Evolutionary conservation across 2,329 filamentous ascomycete species (phyloP).

Genomic region (Colletotrichum sublineola): DNA sequence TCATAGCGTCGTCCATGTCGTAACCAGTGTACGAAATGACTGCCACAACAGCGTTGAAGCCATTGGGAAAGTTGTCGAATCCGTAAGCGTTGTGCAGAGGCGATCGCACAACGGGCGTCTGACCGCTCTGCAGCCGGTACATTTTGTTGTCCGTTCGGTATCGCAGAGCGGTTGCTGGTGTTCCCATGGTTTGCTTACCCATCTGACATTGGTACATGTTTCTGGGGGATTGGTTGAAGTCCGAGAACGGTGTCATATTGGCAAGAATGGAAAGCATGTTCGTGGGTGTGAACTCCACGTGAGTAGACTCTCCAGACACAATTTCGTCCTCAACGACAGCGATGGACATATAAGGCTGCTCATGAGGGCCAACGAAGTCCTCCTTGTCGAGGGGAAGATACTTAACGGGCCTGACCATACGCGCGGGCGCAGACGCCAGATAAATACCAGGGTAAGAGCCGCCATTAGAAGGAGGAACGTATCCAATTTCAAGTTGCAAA

Average conservation of each 20-base stretch:
- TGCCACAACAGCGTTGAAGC: conserved; percentile 93
- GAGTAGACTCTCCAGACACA: conserved; percentile 87
- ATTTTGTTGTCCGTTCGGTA: conserved; percentile 98
- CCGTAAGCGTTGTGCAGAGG: conserved; percentile 97
- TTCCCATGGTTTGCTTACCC: conserved; percentile 99
- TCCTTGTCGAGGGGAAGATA: conserved; percentile 88
- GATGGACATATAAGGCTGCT: conserved; percentile 99
- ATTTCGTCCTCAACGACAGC: conserved; percentile 91
- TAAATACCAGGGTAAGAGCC: conserved; percentile 98
- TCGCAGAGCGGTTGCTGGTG: conserved; percentile 84
- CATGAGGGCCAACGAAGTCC: conserved; percentile 91
- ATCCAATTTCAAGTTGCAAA: conserved; percentile 88
- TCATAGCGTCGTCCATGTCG: conserved; percentile 99
- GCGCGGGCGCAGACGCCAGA: conserved; percentile 86
- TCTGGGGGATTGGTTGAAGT: conserved; percentile 97
- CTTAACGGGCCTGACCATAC: conserved; percentile 93
- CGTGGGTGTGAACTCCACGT: conserved; percentile 94
- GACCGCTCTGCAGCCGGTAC: conserved; percentile 93
- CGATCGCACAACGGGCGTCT: conserved; percentile 92
- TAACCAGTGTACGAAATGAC: conserved; percentile 99
- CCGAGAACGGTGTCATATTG: conserved; percentile 98
- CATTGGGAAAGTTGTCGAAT: conserved; percentile 98
- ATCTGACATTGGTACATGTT: conserved; percentile 99
- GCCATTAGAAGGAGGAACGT: conserved; percentile 86
- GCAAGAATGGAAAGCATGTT: conserved; percentile 98